phyloP scores from a whole-genome alignment of 2,329 filamentous ascomycete genomes.

The Sporothrix phasma region DNA sequence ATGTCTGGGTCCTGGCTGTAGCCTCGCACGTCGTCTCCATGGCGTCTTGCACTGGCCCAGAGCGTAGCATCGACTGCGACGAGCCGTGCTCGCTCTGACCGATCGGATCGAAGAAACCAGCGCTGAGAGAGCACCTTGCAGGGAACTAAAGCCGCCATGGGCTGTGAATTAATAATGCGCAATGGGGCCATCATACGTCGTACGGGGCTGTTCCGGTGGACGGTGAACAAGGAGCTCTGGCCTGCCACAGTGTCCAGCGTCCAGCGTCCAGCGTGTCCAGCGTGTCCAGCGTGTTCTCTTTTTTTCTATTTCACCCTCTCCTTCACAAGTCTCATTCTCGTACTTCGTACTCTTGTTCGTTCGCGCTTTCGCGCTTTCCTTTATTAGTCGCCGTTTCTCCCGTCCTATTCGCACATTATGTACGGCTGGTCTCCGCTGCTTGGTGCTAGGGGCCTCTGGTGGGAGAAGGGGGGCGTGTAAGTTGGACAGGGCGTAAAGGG shows the following conservation, averaged over 20 bases:
- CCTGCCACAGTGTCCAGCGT: neutral
- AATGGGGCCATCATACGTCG: neutral
- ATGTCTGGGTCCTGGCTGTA: too few species aligned
- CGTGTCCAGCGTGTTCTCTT: neutral
- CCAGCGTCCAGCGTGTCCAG: neutral
- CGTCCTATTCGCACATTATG: neutral
- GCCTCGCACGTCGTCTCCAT: neutral
- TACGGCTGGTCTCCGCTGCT: neutral
- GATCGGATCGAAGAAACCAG: neutral
- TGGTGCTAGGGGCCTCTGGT: neutral
- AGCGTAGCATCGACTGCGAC: neutral
- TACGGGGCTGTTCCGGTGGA: neutral
- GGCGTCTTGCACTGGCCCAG: neutral
- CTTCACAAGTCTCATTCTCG: neutral
- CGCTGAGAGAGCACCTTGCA: neutral
- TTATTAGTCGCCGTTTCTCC: slow-evolving; percentile 10
- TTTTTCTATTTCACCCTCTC: neutral
- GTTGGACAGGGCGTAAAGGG: neutral
- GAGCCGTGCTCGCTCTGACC: neutral
- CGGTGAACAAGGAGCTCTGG: too few species aligned
- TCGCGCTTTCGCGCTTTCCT: slow-evolving; percentile 1
- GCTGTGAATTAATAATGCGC: slow-evolving; percentile 3
- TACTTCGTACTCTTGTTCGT: neutral
- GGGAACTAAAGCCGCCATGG: neutral
- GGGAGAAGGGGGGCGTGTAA: slow-evolving; percentile 4